These are phyloP conservation scores for Monosporascus sp. DNA, from an alignment of 2,329 filamentous ascomycete species.

Conservation along the genomic window DNA sequence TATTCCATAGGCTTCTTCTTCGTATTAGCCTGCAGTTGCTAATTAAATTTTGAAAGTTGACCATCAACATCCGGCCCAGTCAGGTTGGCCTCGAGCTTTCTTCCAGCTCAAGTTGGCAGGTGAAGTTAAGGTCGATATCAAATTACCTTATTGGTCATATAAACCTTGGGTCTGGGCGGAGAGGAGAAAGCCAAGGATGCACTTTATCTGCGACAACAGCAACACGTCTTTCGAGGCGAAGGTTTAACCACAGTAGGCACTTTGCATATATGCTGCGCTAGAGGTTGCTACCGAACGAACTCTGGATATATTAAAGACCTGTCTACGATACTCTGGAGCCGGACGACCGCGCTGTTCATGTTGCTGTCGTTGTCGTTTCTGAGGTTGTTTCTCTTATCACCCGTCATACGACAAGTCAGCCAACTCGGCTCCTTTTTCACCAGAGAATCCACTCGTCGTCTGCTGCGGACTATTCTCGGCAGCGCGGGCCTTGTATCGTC, in stretches of 20 bases:
- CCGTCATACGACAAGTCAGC: no score
- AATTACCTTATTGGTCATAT: background rate
- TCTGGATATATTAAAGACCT: no score
- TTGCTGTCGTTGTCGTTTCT: no score
- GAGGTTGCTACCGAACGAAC: no score
- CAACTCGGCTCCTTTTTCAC: background rate
- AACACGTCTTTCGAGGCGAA: background rate
- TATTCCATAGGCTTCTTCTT: background rate
- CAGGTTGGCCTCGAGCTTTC: background rate
- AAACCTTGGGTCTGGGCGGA: background rate
- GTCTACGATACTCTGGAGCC: no score
- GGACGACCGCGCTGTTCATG: no score
- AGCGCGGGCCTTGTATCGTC: background rate
- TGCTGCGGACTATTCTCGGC: background rate
- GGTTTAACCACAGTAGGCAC: background rate
- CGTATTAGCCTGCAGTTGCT: background rate
- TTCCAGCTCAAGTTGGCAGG: background rate
- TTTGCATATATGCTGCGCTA: no score
- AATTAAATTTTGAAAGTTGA: no score
- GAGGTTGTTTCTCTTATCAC: no score
- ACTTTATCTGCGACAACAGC: background rate
- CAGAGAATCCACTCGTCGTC: background rate
- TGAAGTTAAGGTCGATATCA: background rate
- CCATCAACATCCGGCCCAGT: no score
- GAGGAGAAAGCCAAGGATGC: background rate